Base-by-base conservation (phyloP, 2,329 filamentous ascomycete species). In the Penicillium sclerotiorum region DNA sequence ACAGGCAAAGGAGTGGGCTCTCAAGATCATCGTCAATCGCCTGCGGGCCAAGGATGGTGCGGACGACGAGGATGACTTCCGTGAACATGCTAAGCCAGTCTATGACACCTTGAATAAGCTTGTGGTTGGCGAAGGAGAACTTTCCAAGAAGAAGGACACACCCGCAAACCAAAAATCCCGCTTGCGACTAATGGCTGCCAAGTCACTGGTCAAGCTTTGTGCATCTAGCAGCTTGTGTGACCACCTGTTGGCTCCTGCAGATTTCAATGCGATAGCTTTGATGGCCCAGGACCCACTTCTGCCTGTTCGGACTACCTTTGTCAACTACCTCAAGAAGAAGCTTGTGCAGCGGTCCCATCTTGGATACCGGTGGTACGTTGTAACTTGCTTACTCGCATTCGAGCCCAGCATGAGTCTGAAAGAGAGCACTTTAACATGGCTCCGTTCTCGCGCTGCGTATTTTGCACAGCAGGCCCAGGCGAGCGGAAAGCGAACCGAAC, bases 301-400 rank as follows among this genome's bases (percentile, higher is more conserved):
- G 2, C 80, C 87, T 56, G 90, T 97, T 22, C 87, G 94, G 27
- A 82, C 80, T 39, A 83, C 82, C 1, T 97, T 99, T 62, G 80
- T 94, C 45, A 84, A 86, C 62, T 91, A 92, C 61, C 77, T 99
- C 33, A 94, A 95, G 72, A 96, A 95, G 72, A 70, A 69, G 49
- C 57, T 74, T 15, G 66, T 69, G n/a, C 71, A 73, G 52, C 65
- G 61, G n/a, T 61, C 70, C 5, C 93, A 95, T 63, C 82, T 97
- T 4, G 88, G 88, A 8, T 83, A 87, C 45, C 85, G 93, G 8
- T 99, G 95, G 78, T 94, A 95, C 69, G 88, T 90, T 0, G 86
- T 96, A 33, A 80, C 95, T 5, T 97, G 96, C 74, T 76, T 97
- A 36, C 87, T 91, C 25, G 93, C 94, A 1, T 96, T 94, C 67